Evolutionary conservation across 1,139 yeast genomes (phyloP).

Genomic region (Zygoascus hellenicus): DNA sequence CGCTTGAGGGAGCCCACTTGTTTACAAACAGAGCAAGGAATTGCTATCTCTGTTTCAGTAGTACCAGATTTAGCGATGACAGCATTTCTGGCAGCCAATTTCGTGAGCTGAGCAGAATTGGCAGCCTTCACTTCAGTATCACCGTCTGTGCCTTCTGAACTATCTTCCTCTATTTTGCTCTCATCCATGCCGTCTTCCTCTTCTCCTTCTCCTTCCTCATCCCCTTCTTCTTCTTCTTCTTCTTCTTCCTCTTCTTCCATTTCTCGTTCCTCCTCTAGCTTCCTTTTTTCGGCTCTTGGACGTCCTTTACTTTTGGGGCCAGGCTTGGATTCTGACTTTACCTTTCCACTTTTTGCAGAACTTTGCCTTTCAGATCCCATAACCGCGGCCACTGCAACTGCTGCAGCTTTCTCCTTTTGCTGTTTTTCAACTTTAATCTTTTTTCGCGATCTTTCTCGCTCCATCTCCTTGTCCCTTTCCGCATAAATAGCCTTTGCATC

Average conservation of each 20-base stretch:
- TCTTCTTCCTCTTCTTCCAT: not conserved
- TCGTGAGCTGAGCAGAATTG: not conserved
- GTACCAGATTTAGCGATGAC: not conserved
- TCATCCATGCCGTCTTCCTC: not conserved
- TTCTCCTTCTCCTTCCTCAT: not conserved
- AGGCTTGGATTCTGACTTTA: not conserved
- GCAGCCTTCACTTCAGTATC: not conserved
- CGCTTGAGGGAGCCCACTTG: conserved; percentile 16
- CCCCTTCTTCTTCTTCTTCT: not conserved
- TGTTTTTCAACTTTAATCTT: conserved; percentile 18
- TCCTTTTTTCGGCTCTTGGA: conserved; percentile 29
- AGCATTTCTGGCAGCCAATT: not conserved
- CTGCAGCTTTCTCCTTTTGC: conserved; percentile 15
- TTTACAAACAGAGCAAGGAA: conserved; percentile 12
- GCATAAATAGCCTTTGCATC: conserved; percentile 58
- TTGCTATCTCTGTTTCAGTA: no score
- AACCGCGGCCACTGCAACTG: conserved; percentile 13
- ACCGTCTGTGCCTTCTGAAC: not conserved
- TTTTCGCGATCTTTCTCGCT: conserved; percentile 18
- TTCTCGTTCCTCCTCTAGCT: not conserved
- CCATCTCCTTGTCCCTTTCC: conserved; percentile 39
- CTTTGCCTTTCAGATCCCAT: conserved; percentile 2
- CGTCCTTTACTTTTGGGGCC: conserved; percentile 23
- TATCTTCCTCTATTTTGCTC: not conserved
- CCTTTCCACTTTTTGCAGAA: conserved; percentile 5